Percentiles rank a stretch among this genome's conserved stretches.
These are phyloP conservation scores for Pelagophyceae sp. DNA, from an alignment of 352 stramenopile species.

Conservation along the genomic window DNA sequence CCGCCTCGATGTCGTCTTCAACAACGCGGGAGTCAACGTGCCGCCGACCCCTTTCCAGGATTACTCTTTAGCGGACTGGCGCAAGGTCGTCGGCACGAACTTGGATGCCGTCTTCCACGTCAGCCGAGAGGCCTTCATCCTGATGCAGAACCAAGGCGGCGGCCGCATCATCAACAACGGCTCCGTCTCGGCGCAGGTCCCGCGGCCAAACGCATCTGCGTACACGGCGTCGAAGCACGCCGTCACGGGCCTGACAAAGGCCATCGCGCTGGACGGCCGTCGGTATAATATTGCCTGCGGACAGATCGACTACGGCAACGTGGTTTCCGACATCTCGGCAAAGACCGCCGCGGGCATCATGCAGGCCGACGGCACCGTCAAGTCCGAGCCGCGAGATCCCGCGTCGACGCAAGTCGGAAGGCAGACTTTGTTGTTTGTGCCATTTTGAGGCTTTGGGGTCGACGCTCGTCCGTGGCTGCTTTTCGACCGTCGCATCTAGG, in stretches of 20 bases:
- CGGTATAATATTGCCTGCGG: conserved; percentile 38
- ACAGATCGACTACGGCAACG: conserved; percentile 52
- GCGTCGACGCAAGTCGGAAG: too few relatives aligned
- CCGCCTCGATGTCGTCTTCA: conserved; percentile 47
- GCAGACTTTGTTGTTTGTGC: too few relatives aligned
- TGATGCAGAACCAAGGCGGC: conserved; percentile 39
- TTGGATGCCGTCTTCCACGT: conserved; percentile 45
- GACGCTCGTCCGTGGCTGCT: too few relatives aligned
- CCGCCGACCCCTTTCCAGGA: conserved; percentile 33
- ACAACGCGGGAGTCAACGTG: conserved; percentile 51
- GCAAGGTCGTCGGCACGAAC: conserved; percentile 47
- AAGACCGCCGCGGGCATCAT: conserved; percentile 32
- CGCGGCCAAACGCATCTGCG: conserved; percentile 40
- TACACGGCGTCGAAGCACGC: conserved; percentile 53
- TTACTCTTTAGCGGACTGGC: conserved; percentile 35
- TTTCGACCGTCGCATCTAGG: too few relatives aligned
- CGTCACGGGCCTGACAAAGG: conserved; percentile 44
- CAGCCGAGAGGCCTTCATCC: conserved; percentile 41
- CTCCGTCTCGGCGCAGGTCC: conserved; percentile 42
- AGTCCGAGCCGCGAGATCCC: conserved; percentile 39
- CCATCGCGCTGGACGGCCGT: conserved; percentile 46
- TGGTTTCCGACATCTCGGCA: conserved; percentile 28
- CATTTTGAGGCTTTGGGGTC: too few relatives aligned
- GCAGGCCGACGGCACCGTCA: conserved; percentile 41
- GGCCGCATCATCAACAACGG: conserved; percentile 55